A percentile compares a stretch with the other conserved stretches of the same genome.
phyloP scores from a whole-genome alignment of 768 basidiomycete species.

The Roridomyces roridus region DNA sequence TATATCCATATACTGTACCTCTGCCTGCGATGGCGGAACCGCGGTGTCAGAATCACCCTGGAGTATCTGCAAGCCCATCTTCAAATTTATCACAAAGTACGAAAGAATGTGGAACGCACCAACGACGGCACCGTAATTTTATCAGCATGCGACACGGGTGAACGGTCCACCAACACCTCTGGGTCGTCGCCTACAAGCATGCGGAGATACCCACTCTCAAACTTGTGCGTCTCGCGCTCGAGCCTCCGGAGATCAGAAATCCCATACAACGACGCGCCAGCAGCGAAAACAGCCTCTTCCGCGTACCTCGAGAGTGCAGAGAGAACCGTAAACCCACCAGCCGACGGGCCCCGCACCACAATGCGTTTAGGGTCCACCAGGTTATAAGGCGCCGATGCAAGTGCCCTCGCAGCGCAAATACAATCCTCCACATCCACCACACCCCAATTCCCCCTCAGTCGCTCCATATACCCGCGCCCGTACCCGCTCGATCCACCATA shows the following conservation, averaged over 20 bases:
- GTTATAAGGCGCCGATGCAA: conserved; percentile 51
- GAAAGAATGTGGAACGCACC: conserved; percentile 46
- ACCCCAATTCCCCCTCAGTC: conserved; percentile 75
- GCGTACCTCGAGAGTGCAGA: conserved; percentile 47
- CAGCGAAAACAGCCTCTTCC: conserved; percentile 59
- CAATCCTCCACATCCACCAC: conserved; percentile 75
- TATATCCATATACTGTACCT: no score
- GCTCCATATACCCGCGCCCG: conserved; percentile 69
- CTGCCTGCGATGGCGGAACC: conserved; percentile 73
- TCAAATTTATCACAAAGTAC: background rate
- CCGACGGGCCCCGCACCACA: conserved; percentile 74
- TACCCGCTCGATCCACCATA: conserved; percentile 80
- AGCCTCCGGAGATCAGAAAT: conserved; percentile 66
- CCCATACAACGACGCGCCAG: conserved; percentile 70
- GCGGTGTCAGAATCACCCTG: conserved; percentile 69
- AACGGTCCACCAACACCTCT: conserved; percentile 62
- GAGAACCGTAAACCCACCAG: conserved; percentile 77
- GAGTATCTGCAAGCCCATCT: conserved; percentile 52
- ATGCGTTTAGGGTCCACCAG: conserved; percentile 69
- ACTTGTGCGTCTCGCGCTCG: conserved; percentile 74
- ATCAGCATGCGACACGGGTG: conserved; percentile 66
- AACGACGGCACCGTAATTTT: conserved; percentile 68
- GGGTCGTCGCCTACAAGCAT: conserved; percentile 73
- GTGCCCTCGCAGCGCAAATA: conserved; percentile 55
- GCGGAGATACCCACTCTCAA: conserved; percentile 63